phyloP scores from a whole-genome alignment of 768 basidiomycete genomes.

The Pulveroboletus sp. region DNA sequence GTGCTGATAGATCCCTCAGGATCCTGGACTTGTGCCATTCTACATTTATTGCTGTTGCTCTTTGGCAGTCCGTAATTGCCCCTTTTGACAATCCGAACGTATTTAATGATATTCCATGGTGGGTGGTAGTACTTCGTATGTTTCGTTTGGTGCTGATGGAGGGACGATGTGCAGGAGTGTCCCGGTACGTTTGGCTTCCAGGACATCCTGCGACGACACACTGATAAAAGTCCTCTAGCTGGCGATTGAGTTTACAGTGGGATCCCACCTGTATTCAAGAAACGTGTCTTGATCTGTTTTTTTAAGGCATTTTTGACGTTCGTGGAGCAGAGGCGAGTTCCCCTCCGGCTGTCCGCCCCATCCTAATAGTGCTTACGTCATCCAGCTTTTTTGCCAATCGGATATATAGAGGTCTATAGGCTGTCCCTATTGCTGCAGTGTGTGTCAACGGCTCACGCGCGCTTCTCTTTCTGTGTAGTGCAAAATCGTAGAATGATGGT shows the following conservation, averaged over 20 bases:
- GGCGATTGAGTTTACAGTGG: conserved; percentile 19
- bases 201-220: neutral
- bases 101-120: conserved; percentile 24
- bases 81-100: conserved; percentile 10
- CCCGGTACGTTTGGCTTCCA: conserved; percentile 12
- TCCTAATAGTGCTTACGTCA: neutral
- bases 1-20: conserved; percentile 6
- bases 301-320: conserved; percentile 25
- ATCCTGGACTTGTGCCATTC: conserved; percentile 24
- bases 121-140: neutral
- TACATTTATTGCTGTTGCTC: conserved; percentile 14
- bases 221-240: conserved; percentile 7
- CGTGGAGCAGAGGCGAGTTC: conserved; percentile 20
- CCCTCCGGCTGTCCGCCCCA: neutral
- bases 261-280: neutral
- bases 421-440: neutral
- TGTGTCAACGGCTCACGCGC: neutral
- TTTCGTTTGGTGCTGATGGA: neutral
- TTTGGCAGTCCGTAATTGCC: conserved; percentile 23
- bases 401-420: conserved; percentile 20
- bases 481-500: conserved; percentile 10
- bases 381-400: conserved; percentile 23
- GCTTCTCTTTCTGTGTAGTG: conserved; percentile 3
- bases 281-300: neutral
- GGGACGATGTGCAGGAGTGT: conserved; percentile 15